Evolutionary conservation across 306 rosid species (phyloP), one percentile per base, ranked within the genome.

Genomic region (Cucurbita ficifolia): DNA sequence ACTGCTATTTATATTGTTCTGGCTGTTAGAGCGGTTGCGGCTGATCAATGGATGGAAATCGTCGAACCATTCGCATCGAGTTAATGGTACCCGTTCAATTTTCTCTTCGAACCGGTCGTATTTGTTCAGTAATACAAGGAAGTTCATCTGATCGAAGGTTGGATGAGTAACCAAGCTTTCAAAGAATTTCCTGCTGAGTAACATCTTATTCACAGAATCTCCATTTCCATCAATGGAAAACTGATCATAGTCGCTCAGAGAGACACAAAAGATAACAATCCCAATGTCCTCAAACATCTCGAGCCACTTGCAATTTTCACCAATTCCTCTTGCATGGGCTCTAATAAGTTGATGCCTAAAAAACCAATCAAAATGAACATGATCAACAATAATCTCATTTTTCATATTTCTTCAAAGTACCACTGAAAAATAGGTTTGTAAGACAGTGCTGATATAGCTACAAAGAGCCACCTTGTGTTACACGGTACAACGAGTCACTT

Each of bases 221-320:
- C 99, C 97, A 76, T 79, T 85, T 51, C 81, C 88, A 42, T 91
- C 96, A 0, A 79, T 76, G 79, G 86, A 83, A 82, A 83, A 74
- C 81, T 79, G 96, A 81, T 95, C 99, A 8, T 89, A 95, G 87
- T 91, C 97, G 50, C 92, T 83, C 82, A 95, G 83, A 50, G 97
- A 70, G 73, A 95, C 96, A 63, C 99, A 91, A 84, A 95, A 91
- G 50, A 88, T 84, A 76, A 89, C 91, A 84, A 91, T 87, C 54
- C 96, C 96, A 75, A 91, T 87, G 79, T 91, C 99, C 80, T 95
- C 99, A 81, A 95, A 91, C 99, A 95, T 95, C 85, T 91, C 97
- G 52, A 95, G 85, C 99, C 99, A 95, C 85, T 95, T 95, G 84
- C 92, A 95, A 84, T 91, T 91, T 85, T 95, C 99, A 67, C 95